Evolutionary conservation across 345 rosid species (phyloP), one percentile per base, ranked within the genome.

Genomic region (Clausena lansium): DNA sequence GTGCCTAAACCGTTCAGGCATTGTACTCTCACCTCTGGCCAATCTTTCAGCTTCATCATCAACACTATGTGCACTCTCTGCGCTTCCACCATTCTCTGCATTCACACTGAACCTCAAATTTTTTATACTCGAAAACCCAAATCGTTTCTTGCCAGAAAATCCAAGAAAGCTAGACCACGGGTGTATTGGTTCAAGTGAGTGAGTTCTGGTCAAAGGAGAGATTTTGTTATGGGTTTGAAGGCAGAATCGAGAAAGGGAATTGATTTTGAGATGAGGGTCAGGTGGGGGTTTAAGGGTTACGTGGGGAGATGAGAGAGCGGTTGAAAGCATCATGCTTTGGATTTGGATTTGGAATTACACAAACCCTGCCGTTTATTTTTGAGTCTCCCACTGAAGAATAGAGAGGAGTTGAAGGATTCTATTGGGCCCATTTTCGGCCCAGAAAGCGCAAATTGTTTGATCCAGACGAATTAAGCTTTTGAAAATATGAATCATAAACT

Each of bases 1-100:
- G 85, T 93, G 84, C 82, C 93, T 86, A 80, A 95, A 95, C 83
- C 97, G 87, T 75, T 91, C 98, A 76, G 95, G 97, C 94, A 93
- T 84, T 33, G 98, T 90, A 79, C 95, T 95, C 79, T 87, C 91
- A 47, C 91, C 87, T 72, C 91, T 87, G 67, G 87, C 91, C 74
- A 87, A 79, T 60, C 59, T 77, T 76, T 90, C 93, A 24, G 81
- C 88, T 47, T 90, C 94, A 74, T 89, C 92, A 64, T 89, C 92
- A 64, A 63, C 27, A 25, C 32, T 78, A 25, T 59, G 75, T 4
- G 58, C 77, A 17, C 25, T 39, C 66, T 85, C 68, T 66, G 62
- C 87, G 74, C 63, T 80, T 58, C 72, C 78, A 63, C 67, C 79
- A 38, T 81, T 80, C 71, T 73, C 83, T 17, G 85, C 88, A 65